These are phyloP conservation scores for Fusarium sp. DNA, from an alignment of 2,329 filamentous ascomycete genomes.

Conservation along the genomic window DNA sequence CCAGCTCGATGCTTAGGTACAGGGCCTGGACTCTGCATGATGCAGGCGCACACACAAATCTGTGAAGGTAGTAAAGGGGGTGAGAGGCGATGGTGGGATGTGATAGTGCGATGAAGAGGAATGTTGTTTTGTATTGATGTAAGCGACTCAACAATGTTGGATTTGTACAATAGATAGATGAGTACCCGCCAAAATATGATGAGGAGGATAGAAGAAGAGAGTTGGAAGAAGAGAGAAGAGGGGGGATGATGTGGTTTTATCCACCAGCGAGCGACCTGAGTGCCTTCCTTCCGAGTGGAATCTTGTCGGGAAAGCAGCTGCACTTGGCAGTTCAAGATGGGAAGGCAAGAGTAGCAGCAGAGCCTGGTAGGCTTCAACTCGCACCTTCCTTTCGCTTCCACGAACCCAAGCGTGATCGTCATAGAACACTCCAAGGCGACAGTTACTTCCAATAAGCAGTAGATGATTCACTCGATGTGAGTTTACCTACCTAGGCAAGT, in stretches of 20 bases:
- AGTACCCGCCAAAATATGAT: constrained; percentile 7
- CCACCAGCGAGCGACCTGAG: not conserved
- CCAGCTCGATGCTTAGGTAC: not conserved
- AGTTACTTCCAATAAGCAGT: not conserved
- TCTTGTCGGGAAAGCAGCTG: constrained; percentile 11
- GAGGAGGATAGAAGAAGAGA: constrained; percentile 10
- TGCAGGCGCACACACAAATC: not conserved
- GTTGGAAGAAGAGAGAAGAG: not conserved
- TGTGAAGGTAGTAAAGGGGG: not conserved
- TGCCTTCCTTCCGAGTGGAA: constrained; percentile 9
- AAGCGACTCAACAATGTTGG: not conserved
- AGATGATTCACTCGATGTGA: not conserved
- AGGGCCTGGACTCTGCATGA: not conserved
- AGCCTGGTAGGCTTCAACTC: not conserved
- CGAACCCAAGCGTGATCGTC: not conserved
- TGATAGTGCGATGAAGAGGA: not conserved
- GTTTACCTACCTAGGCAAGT: not conserved
- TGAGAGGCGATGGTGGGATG: not conserved
- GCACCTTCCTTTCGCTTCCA: not conserved
- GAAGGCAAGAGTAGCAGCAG: not conserved
- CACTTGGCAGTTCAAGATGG: not conserved
- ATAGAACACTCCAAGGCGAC: not conserved
- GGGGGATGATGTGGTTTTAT: constrained; percentile 9
- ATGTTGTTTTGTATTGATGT: not conserved
- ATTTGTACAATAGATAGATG: not conserved